These are phyloP conservation scores for Combretum micranthum DNA, from an alignment of 345 rosid species.

Conservation along the genomic window DNA sequence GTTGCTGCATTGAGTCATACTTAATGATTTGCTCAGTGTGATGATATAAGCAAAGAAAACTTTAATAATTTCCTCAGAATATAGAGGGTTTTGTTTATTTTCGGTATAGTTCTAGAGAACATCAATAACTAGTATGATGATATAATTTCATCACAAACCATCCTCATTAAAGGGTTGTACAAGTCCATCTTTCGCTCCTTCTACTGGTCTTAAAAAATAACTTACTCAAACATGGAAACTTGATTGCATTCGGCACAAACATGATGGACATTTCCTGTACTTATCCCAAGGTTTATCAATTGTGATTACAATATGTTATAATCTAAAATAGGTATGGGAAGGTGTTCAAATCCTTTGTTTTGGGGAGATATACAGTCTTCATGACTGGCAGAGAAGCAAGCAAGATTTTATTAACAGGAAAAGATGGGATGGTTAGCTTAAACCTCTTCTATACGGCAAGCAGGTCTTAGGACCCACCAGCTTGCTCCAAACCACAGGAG, in stretches of 20 bases:
- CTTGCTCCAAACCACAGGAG: conserved; percentile 56
- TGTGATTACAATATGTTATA: neutral
- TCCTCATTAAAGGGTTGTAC: too few species aligned
- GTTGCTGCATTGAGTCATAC: too few species aligned
- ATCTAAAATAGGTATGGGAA: conserved; percentile 41
- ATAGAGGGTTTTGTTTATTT: too few species aligned
- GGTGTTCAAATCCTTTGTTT: conserved; percentile 46
- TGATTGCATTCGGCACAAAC: neutral
- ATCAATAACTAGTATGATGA: too few species aligned
- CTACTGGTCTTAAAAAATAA: too few species aligned
- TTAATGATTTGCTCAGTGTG: too few species aligned
- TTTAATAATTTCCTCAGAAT: too few species aligned
- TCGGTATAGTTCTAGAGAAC: too few species aligned
- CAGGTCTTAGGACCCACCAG: conserved; percentile 58
- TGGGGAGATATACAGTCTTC: conserved; percentile 52
- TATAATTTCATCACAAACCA: too few species aligned
- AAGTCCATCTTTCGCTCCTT: too few species aligned
- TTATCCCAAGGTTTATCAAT: neutral
- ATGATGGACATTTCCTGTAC: neutral
- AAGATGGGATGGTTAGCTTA: conserved; percentile 68
- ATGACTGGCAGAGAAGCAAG: conserved; percentile 67
- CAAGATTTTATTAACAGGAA: conserved; percentile 58
- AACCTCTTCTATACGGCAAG: conserved; percentile 63
- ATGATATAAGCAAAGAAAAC: too few species aligned
- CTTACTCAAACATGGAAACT: too few species aligned